phyloP scores from a whole-genome alignment of 2,329 filamentous ascomycete species.

The Fusarium longipes region DNA sequence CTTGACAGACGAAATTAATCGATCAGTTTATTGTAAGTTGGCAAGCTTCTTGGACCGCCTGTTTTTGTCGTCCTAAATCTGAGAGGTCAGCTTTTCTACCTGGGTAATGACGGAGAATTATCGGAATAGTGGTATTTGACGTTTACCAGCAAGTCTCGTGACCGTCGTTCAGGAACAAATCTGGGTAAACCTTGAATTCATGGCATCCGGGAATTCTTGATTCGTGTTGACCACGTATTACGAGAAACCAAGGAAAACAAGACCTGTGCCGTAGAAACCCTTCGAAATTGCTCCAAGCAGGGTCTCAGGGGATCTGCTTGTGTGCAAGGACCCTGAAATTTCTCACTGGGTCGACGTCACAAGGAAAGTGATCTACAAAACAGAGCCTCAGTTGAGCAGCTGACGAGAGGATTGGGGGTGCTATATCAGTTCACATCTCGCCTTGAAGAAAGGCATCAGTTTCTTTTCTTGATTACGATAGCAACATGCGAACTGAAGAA shows the following conservation, averaged over 20 bases:
- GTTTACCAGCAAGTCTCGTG: constrained; percentile 12
- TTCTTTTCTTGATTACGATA: not conserved
- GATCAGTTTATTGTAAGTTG: too few relatives aligned
- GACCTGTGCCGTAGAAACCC: constrained; percentile 20
- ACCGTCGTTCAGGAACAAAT: not conserved
- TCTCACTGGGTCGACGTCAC: constrained; percentile 34
- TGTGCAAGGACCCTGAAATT: constrained; percentile 37
- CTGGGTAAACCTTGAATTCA: constrained; percentile 2
- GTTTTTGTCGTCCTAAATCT: too few relatives aligned
- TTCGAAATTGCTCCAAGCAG: constrained; percentile 23
- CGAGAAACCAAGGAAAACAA: constrained; percentile 14
- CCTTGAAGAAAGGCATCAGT: not conserved
- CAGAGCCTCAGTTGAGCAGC: constrained; percentile 28
- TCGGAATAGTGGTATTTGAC: not conserved
- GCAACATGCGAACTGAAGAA: not conserved
- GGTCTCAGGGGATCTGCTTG: not conserved
- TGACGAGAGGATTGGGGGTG: constrained; percentile 1
- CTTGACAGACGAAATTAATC: too few relatives aligned
- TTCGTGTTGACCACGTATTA: not conserved
- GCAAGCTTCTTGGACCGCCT: too few relatives aligned
- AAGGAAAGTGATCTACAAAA: constrained; percentile 35
- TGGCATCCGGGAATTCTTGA: not conserved
- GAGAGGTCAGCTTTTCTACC: too few relatives aligned
- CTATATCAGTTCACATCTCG: not conserved
- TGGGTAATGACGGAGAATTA: constrained; percentile 3